phyloP scores from a whole-genome alignment of 2,329 filamentous ascomycete species.

The Colletotrichum musicola region DNA sequence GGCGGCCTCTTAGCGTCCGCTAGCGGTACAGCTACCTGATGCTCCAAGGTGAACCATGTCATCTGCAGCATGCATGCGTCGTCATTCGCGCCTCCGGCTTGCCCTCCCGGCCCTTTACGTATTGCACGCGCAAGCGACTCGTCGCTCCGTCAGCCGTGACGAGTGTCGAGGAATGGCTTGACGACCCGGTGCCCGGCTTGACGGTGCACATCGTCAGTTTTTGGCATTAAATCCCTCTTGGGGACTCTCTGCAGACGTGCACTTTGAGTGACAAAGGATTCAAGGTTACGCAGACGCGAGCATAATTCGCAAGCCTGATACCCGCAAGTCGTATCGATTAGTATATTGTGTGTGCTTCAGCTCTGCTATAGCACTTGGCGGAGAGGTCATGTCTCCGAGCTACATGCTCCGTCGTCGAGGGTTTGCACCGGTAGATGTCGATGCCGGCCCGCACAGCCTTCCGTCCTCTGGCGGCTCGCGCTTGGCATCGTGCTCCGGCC shows the following conservation, averaged over 20 bases:
- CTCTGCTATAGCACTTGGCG: conserved; percentile 21
- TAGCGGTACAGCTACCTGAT: conserved; percentile 32
- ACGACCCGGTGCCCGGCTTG: neutral
- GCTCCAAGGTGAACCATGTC: conserved; percentile 30
- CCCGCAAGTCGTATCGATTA: conserved; percentile 14
- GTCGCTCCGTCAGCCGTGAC: conserved; percentile 9
- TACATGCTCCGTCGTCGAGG: conserved; percentile 21
- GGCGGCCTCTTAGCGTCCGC: conserved; percentile 18
- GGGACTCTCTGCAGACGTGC: neutral
- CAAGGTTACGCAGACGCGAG: neutral
- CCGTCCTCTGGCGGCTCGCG: conserved; percentile 3
- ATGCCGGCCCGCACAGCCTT: neutral
- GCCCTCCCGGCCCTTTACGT: conserved; percentile 12
- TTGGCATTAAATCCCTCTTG: neutral
- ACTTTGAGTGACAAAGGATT: neutral
- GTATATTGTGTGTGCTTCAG: conserved; percentile 33
- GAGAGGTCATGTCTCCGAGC: conserved; percentile 18
- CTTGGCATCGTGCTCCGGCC: neutral
- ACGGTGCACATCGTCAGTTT: neutral
- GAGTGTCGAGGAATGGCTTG: neutral
- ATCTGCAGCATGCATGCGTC: conserved; percentile 40
- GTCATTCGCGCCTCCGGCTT: conserved; percentile 30
- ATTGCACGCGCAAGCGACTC: conserved; percentile 38
- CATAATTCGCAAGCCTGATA: neutral
- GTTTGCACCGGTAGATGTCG: neutral